Base-by-base conservation (phyloP, 805 yeast genomes). In the Jamesozyma rosinii region DNA sequence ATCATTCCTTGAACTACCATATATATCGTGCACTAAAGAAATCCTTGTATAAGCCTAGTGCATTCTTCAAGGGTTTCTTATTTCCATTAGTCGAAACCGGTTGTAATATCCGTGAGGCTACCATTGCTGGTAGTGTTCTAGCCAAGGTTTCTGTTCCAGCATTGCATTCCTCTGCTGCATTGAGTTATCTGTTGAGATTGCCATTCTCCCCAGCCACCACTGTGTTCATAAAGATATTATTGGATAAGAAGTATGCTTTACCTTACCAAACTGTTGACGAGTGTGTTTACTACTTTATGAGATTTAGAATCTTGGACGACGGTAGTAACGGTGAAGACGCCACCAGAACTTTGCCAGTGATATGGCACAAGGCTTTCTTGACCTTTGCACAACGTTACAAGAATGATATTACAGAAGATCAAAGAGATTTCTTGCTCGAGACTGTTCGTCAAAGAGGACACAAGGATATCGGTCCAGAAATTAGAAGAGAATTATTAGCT, bases 401-500 rank as follows among this genome's bases (percentile, higher is more conserved):
- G 64, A 90, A 92, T 59, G 98, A 92, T 70, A 86, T 92, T 46
- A 92, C 98, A n/a, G 95, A 87, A 55, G 99, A 92, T 61, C 99
- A 92, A 71, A 76, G 96, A 61, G 98, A 92, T 55, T 87, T 90
- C 65, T 69, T 92, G 47, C 67, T 92, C 60, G 97, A 90, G 55
- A 89, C 95, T 4, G 77, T 88, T 17, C 81, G 95, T 66, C 89
- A 82, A 60, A 83, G 95, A 66, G 81, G 81, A 40, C 99, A 92
- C 60, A 83, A 72, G 47, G 83, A 81, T 22, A 84, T 92, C 46
- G 89, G 96, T 2, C 95, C 95, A 2, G 98, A 90, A 62, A 87
- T 90, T 42, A 77, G 97, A 67, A 78, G 97, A 57, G 98, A 92
- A 62, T 71, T 92, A 49, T 67, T 84, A 50, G 95, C 96, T 18